Evolutionary conservation across 768 basidiomycete species (phyloP).

Genomic region (Daedalea quercina): DNA sequence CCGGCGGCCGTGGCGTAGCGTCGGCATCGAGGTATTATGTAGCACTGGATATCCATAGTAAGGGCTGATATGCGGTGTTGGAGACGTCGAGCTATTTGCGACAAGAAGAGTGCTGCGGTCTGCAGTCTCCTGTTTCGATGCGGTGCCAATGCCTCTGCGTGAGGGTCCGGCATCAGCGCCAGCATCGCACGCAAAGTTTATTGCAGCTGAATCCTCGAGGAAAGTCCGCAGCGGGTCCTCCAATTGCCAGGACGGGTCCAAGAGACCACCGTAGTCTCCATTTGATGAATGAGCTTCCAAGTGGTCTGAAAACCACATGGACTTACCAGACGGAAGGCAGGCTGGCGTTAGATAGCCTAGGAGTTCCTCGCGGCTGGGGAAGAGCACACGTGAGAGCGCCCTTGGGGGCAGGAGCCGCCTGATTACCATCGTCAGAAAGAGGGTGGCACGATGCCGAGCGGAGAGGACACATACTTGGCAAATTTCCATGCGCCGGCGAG

Average conservation of each 20-base stretch:
- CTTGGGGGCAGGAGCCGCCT: slow-evolving; percentile 59
- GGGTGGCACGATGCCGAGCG: background rate
- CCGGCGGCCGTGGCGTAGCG: slow-evolving; percentile 53
- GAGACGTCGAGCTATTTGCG: slow-evolving; percentile 22
- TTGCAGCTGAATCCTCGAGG: background rate
- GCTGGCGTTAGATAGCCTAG: slow-evolving; percentile 45
- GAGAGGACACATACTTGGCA: slow-evolving; percentile 44
- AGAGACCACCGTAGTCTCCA: slow-evolving; percentile 62
- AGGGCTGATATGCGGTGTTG: slow-evolving; percentile 60
- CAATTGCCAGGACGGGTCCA: slow-evolving; percentile 44
- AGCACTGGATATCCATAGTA: slow-evolving; percentile 67
- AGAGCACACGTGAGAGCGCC: slow-evolving; percentile 58
- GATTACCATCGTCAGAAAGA: slow-evolving; percentile 8
- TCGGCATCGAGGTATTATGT: slow-evolving; percentile 29
- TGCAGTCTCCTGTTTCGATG: background rate
- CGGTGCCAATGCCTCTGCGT: background rate
- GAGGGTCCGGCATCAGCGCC: background rate
- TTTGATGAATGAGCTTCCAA: slow-evolving; percentile 14
- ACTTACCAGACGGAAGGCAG: slow-evolving; percentile 52
- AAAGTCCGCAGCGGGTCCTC: slow-evolving; percentile 38
- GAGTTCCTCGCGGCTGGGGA: slow-evolving; percentile 51
- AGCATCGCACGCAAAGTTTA: too few relatives aligned
- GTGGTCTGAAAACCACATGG: background rate
- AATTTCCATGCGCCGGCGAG: slow-evolving; percentile 64
- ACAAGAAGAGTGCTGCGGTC: background rate